Evolutionary conservation across 2,329 filamentous ascomycete genomes (phyloP).

Genomic region (Paecilomyces variotii): DNA sequence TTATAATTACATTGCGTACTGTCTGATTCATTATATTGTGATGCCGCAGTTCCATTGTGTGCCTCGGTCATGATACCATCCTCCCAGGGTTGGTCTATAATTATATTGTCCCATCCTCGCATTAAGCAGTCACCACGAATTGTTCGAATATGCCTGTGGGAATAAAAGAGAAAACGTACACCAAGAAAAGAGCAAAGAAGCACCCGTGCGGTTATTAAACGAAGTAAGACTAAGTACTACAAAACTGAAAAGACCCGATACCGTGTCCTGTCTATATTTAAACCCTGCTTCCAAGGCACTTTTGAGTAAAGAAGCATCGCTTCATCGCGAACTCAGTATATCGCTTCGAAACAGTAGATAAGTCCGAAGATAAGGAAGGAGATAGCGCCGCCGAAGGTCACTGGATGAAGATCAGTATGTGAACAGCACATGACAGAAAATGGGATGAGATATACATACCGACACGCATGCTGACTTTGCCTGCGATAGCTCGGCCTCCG

Average conservation of each 20-base stretch:
- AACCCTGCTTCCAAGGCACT: background rate
- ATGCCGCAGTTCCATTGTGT: too few species aligned
- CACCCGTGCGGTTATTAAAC: background rate
- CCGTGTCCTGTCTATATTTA: background rate
- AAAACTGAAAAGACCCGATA: background rate
- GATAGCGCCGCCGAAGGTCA: slow-evolving; percentile 82
- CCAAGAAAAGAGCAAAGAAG: background rate
- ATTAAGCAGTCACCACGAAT: background rate
- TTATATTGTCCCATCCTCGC: background rate
- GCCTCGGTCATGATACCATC: background rate
- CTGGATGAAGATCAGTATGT: slow-evolving; percentile 38
- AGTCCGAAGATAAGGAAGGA: slow-evolving; percentile 88
- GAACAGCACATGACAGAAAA: background rate
- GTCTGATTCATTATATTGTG: too few species aligned
- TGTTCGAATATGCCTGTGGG: background rate
- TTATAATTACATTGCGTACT: too few species aligned
- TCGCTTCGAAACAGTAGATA: slow-evolving; percentile 80
- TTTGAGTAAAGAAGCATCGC: background rate
- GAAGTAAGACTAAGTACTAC: background rate
- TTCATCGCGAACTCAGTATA: slow-evolving; percentile 42
- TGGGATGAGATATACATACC: slow-evolving; percentile 56
- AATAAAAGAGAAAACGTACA: background rate
- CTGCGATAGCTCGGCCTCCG: slow-evolving; percentile 85
- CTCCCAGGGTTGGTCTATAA: background rate
- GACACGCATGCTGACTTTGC: slow-evolving; percentile 87